Evolutionary conservation across 495 filamentous ascomycete species (phyloP).

Genomic region (Cryomyces minteri): DNA sequence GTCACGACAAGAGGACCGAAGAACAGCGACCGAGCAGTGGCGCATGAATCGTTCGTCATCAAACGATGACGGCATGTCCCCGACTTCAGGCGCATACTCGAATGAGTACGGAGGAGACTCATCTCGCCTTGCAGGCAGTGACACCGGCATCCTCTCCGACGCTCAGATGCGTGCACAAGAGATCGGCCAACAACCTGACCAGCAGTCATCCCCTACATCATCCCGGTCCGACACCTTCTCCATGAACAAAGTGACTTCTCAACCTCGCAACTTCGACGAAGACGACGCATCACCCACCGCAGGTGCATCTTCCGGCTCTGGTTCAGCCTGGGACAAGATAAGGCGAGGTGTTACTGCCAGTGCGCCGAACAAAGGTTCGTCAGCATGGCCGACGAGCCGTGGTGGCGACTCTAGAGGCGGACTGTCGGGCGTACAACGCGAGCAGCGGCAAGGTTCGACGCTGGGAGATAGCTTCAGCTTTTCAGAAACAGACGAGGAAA

Average conservation of each 20-base stretch:
- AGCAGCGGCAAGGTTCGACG: background rate
- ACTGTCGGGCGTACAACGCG: background rate
- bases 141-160: slow-evolving; percentile 6
- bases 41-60: background rate
- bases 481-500: slow-evolving; percentile 20
- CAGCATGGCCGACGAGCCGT: background rate
- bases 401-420: background rate
- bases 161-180: slow-evolving; percentile 1
- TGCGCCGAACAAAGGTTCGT: background rate
- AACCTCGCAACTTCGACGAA: background rate
- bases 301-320: background rate
- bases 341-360: background rate
- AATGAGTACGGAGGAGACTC: background rate
- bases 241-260: background rate
- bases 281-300: slow-evolving; percentile 1
- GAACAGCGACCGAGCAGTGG: background rate
- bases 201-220: background rate
- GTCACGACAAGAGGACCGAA: background rate
- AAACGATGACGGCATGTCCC: slow-evolving; percentile 10
- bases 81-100: slow-evolving; percentile 5
- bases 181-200: slow-evolving; percentile 1
- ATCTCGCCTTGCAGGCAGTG: background rate
- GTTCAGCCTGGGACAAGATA: slow-evolving; percentile 3
- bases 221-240: background rate
- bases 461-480: slow-evolving; percentile 25